Percentiles rank a stretch among this genome's conserved stretches.
Evolutionary conservation across 2,329 filamentous ascomycete species (phyloP).

Genomic region (Bipolaris zeicola): DNA sequence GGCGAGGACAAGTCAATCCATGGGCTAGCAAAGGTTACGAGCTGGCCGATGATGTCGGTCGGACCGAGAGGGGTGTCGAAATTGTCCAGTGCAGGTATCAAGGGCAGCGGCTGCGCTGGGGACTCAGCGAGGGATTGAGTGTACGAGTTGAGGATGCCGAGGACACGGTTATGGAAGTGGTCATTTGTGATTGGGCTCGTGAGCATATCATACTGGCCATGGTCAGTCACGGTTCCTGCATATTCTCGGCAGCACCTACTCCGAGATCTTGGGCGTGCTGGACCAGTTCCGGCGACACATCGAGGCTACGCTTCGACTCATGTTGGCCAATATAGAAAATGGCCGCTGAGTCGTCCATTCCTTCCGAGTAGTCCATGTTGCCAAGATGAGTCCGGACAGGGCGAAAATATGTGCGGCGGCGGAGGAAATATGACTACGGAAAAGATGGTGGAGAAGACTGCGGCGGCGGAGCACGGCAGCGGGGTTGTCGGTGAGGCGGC

Average conservation of each 20-base stretch:
- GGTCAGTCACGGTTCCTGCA: constrained; percentile 3
- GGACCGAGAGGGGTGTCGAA: constrained; percentile 78
- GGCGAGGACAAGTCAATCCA: constrained; percentile 91
- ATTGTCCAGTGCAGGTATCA: constrained; percentile 70
- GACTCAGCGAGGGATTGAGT: constrained; percentile 54
- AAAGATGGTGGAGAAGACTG: constrained; percentile 11
- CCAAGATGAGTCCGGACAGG: not conserved
- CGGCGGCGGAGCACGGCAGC: constrained; percentile 13
- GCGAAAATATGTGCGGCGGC: not conserved
- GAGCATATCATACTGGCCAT: constrained; percentile 74
- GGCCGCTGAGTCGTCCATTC: constrained; percentile 49
- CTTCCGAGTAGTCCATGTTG: constrained; percentile 39
- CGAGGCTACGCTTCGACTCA: constrained; percentile 66
- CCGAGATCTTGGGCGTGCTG: constrained; percentile 70
- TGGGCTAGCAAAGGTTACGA: constrained; percentile 80
- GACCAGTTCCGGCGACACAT: constrained; percentile 68
- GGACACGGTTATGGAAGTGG: constrained; percentile 72
- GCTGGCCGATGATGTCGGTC: constrained; percentile 69
- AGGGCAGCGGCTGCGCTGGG: constrained; percentile 50
- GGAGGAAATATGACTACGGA: not conserved
- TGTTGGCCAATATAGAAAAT: constrained; percentile 76
- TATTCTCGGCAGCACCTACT: constrained; percentile 55
- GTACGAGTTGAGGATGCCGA: constrained; percentile 65
- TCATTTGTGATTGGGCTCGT: constrained; percentile 78
- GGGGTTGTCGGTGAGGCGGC: constrained; percentile 18